Evolutionary conservation across 805 yeast species (phyloP), one percentile per base, ranked within the genome.

Genomic region (Sugiyamaella boreocaroliniensis): DNA sequence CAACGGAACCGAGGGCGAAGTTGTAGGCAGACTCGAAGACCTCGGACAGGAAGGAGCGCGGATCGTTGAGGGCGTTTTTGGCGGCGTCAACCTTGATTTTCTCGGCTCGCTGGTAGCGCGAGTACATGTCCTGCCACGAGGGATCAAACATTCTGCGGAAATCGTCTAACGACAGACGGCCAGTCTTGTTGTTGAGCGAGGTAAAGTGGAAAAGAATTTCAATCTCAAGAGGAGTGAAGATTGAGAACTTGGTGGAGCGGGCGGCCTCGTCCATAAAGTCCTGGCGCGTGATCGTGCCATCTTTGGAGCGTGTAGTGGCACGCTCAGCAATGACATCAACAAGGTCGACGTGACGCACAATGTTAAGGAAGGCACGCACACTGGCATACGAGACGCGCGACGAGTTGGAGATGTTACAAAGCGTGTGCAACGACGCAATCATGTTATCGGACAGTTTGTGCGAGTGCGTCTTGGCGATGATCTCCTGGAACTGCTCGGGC

Each of bases 21-120:
- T 95, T 89, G 71, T 90, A 88, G 52, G 84, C 76, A 8, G 96
- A 87, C 65, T 87, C 95, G 57, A 92, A 88, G 48, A 92, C 82
- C 60, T 71, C 71, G 45, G 64, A 86, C 79, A 75, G 58, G 57
- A 77, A 77, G 18, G 74, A 66, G 19, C 58, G 56, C 19, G 74
- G 74, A 42, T 63, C 68, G 19, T 52, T 29, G 29, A 66, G 61
- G 22, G 72, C 72, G 55, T 71, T 69, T 58, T 70, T 71, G 43
- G 76, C 75, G 2, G 76, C 71, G 22, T 59, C 68, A 32, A 64
- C 65, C 60, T 69, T 71, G 56, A 56, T 60, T 19, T 58, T 52
- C 51, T 59, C 62, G 11, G 71, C 58, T 48, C 58, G 60, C 48
- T 60, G 62, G 62, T 69, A 69, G 34, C 68, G 63, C 18, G 61